Evolutionary conservation across 2,329 filamentous ascomycete species (phyloP), one percentile per base, ranked within the genome.

Genomic region (Trichoderma arundinaceum): DNA sequence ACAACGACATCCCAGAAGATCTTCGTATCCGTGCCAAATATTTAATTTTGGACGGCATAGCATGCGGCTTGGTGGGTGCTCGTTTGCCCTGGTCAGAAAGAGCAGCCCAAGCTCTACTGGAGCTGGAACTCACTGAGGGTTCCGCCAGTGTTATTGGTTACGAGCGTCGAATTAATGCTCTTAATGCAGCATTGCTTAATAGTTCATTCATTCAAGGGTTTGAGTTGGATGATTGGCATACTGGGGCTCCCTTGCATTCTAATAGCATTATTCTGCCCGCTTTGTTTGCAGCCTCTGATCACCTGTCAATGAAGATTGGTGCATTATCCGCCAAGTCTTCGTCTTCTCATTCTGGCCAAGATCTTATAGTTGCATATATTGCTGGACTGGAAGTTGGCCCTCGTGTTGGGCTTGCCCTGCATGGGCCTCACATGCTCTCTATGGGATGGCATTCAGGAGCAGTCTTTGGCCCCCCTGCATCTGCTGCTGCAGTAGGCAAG

Each of bases 141-240:
- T 71, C 71, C 15, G 71, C 70, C 2, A 66, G 17, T 12, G 59
- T 73, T 10, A 68, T 72, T 52, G 72, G 71, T 46, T 71, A 69
- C 19, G 68, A 77, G 70, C 76, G 76, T 68, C 65, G 61, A 53
- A 54, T 78, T 1, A 72, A 72, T 2, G 76, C 78, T 1, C 67
- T 82, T 5, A 68, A 76, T 3, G 80, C 80, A 0, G 76, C 78
- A 0, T 65, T 81, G 1, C 66, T 82, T 7, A 82, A 82, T 67
- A 76, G 76, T 17, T 73, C 78, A 1, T 79, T 79, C 65, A 78
- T 81, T 59, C 80, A 82, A 69, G 78, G 74, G 1, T 77, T 78
- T 41, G 80, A 82, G 67, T 68, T 82, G 1, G 79, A 82, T 66
- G 80, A 82, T 66, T 81, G 73, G 64, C 80, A 82, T 67, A 72